phyloP scores from a whole-genome alignment of 371 early-diverging fungal genomes.

The Mucor circinelloides region DNA sequence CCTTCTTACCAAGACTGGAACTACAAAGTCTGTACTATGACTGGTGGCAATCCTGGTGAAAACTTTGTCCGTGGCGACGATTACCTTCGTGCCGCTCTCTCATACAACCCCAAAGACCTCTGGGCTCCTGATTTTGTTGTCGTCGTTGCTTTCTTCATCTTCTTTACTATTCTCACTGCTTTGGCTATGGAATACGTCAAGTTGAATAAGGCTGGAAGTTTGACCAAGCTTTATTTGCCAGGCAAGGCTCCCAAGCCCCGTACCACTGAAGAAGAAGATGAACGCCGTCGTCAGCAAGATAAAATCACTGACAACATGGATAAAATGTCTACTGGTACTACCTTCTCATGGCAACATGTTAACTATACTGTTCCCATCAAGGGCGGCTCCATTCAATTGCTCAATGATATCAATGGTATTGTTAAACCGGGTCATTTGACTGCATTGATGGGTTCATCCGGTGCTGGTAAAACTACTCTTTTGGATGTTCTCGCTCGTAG shows the following conservation, averaged over 20 bases:
- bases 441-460: slow-evolving; percentile 85
- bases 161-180: slow-evolving; percentile 48
- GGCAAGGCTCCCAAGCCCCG: slow-evolving; percentile 33
- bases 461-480: slow-evolving; percentile 89
- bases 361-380: slow-evolving; percentile 58
- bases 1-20: slow-evolving; percentile 51
- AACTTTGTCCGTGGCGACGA: slow-evolving; percentile 57
- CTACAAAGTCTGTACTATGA: slow-evolving; percentile 66
- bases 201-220: slow-evolving; percentile 45
- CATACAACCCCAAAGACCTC: slow-evolving; percentile 25
- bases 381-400: slow-evolving; percentile 49
- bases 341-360: slow-evolving; percentile 57
- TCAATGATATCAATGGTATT: slow-evolving; percentile 49
- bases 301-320: slow-evolving; percentile 33
- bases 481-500: slow-evolving; percentile 80
- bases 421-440: slow-evolving; percentile 67
- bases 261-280: slow-evolving; percentile 29
- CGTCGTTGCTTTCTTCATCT: slow-evolving; percentile 47
- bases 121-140: slow-evolving; percentile 49
- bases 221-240: slow-evolving; percentile 53
- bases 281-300: slow-evolving; percentile 28
- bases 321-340: slow-evolving; percentile 40
- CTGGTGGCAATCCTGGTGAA: slow-evolving; percentile 59
- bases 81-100: slow-evolving; percentile 65
- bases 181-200: slow-evolving; percentile 51